phyloP scores from a whole-genome alignment of 139 green algal species.

The Chlorella sp. region DNA sequence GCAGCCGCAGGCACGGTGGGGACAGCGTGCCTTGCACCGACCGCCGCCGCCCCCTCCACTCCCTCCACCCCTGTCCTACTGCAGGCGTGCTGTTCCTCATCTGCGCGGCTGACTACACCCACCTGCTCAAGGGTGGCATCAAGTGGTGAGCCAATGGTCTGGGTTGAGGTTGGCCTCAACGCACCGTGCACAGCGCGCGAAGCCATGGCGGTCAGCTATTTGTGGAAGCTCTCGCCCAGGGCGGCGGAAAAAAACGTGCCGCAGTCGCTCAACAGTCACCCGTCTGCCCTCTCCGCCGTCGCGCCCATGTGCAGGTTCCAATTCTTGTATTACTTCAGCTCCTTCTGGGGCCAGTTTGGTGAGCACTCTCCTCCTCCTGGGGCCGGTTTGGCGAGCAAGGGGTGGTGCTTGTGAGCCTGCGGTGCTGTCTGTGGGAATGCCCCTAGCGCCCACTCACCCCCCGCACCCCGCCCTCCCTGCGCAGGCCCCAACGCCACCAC shows the following conservation, averaged over 20 bases:
- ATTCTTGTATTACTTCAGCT: conserved; percentile 73
- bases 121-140: conserved; percentile 41
- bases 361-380: conserved; percentile 68
- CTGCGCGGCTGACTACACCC: conserved; percentile 58
- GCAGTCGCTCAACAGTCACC: no score
- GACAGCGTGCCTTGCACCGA: background rate
- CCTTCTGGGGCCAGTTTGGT: conserved; percentile 62
- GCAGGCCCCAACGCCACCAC: conserved; percentile 62
- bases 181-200: no score
- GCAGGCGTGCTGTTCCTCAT: conserved; percentile 72
- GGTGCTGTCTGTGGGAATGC: background rate
- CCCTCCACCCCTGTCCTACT: background rate
- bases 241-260: no score
- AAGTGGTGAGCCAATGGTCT: no score
- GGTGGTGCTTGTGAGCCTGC: background rate
- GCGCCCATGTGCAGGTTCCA: conserved; percentile 12
- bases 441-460: background rate
- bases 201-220: no score
- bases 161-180: no score
- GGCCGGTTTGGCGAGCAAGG: background rate
- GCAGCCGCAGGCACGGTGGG: no score
- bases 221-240: no score
- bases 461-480: background rate
- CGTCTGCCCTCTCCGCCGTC: no score
- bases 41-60: background rate